Evolutionary conservation across 73 alveolate species (phyloP).

Genomic region (Paramecium primaurelia): DNA sequence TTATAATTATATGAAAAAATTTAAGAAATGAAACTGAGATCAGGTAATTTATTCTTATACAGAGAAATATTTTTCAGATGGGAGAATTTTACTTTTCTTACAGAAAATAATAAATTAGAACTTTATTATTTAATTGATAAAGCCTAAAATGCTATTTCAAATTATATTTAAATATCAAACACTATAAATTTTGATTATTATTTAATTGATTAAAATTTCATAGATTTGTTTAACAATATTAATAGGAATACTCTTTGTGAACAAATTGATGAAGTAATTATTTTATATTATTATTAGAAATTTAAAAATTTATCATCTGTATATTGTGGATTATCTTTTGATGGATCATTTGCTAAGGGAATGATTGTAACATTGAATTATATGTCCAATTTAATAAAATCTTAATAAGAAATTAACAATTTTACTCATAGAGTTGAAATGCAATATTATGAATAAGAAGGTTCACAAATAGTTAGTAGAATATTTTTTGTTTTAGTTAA

Average conservation of each 20-base stretch:
- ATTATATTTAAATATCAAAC: neutral
- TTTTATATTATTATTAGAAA: neutral
- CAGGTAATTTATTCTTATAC: neutral
- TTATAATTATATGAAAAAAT: neutral
- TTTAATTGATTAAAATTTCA: neutral
- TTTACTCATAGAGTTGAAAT: neutral
- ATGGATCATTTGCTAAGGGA: neutral
- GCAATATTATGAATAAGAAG: constrained; percentile 11
- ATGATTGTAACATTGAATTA: neutral
- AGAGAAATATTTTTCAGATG: constrained; percentile 17
- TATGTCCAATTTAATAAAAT: neutral
- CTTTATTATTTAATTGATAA: neutral
- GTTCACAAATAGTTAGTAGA: neutral
- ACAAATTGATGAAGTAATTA: neutral
- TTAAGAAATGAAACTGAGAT: neutral
- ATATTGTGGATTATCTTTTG: neutral
- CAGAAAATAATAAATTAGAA: neutral
- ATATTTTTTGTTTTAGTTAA: neutral
- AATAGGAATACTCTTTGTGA: neutral
- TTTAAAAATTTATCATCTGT: neutral
- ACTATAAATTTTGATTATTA: neutral
- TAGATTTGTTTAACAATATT: neutral
- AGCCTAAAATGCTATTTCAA: neutral
- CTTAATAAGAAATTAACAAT: neutral
- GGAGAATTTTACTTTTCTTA: neutral